Base-by-base conservation (phyloP, 345 rosid species). In the Eucalyptus marginata region DNA sequence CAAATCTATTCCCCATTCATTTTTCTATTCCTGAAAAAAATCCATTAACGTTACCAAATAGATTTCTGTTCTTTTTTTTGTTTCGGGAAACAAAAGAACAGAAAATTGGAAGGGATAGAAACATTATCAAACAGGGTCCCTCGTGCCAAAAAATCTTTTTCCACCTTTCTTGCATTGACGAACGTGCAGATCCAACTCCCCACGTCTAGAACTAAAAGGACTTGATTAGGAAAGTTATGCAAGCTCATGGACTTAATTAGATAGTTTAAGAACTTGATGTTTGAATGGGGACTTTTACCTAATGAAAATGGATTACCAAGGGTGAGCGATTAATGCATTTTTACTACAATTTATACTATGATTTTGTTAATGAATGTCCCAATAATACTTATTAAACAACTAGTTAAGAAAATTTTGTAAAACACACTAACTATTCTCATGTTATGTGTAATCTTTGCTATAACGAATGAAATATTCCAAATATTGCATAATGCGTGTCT, bases 1-100 rank as follows among this genome's bases (percentile, higher is more conserved):
- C 24, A 52, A 52, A 52, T 52, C 0, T 7, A 52, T 52, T 52
- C 22, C 24, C 0, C 4, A 0, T 0, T 10, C 56, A 52, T 9
- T 18, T 18, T 52, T 52, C 10, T 52, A 52, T 52, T 52, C 2
- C 56, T 36, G 9, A 52, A 7, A 52, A 52, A 52, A 18, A 52
- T 52, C 24, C 18, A 51, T 17, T 17, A 9, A 52, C 0, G 0
- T 52, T 52, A 52, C 4, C 2, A 52, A 52, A 52, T 1, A 4
- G 24, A 18, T 52, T 7, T 52, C 0, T 52, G 0, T 3, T 18
- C 2, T 52, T 18, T 50, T 50, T 43, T 43, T 43, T 43, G 3
- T 52, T 52, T 4, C 0, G 24, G 3, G 1, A 1, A 52, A 52
- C 0, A 18, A 52, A 52, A 52, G 2, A 52, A 52, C 1, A 52